Evolutionary conservation across 2,329 filamentous ascomycete species (phyloP).

Genomic region (Aspergillus sp.): DNA sequence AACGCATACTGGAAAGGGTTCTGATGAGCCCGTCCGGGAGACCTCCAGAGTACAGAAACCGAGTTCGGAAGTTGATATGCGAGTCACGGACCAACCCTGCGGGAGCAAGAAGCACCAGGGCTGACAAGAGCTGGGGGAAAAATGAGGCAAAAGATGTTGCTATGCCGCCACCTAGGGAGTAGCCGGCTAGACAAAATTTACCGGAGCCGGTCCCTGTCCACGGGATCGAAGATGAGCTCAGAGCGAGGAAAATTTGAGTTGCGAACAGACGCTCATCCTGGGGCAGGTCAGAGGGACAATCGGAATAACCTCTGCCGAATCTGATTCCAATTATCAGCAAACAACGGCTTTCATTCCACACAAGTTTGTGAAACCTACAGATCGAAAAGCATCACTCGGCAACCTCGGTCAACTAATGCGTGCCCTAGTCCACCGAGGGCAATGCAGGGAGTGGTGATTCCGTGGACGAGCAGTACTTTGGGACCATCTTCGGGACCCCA

Average conservation of each 20-base stretch:
- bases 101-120: conserved; percentile 75
- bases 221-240: conserved; percentile 67
- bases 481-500: conserved; percentile 72
- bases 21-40: conserved; percentile 58
- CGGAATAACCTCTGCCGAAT: conserved; percentile 72
- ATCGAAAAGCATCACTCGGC: conserved; percentile 77
- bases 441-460: conserved; percentile 76
- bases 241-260: conserved; percentile 68
- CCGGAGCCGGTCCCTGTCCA: conserved; percentile 58
- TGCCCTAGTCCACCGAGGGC: conserved; percentile 66
- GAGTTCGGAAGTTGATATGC: conserved; percentile 62
- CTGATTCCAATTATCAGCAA: conserved; percentile 19
- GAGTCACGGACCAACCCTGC: conserved; percentile 69
- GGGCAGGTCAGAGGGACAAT: conserved; percentile 63
- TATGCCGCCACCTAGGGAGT: conserved; percentile 77
- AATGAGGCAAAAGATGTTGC: conserved; percentile 67
- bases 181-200: conserved; percentile 72
- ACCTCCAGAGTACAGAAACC: conserved; percentile 62
- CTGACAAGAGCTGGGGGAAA: conserved; percentile 67
- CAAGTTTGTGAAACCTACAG: conserved; percentile 32
- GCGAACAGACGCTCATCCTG: conserved; percentile 74
- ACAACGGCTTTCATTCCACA: no score
- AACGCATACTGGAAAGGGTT: conserved; percentile 52
- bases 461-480: conserved; percentile 75
- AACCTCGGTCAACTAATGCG: conserved; percentile 64